Evolutionary conservation across 768 basidiomycete species (phyloP), one percentile per base, ranked within the genome.

Genomic region (Plicaturopsis crispa): DNA sequence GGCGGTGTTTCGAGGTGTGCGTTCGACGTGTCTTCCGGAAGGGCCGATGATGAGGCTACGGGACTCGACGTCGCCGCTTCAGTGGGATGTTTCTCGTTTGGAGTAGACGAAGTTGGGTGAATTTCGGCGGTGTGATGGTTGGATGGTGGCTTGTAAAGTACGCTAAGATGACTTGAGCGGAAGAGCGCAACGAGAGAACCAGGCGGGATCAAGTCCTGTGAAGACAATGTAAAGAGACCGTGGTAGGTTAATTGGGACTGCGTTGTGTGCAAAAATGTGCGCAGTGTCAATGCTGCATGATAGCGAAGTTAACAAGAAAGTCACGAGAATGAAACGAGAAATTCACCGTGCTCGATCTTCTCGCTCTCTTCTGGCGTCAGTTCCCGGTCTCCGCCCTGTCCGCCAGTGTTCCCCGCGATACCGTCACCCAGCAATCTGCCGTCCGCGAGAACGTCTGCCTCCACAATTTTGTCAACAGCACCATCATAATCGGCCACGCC

Each of bases 111-210:
- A n/a, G n/a, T n/a, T n/a, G n/a, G n/a, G n/a, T n/a, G n/a, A n/a
- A n/a, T n/a, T n/a, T n/a, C n/a, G n/a, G n/a, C n/a, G n/a, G n/a
- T n/a, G n/a, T n/a, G n/a, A n/a, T n/a, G n/a, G 31, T 65, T 47
- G 18, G 44, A 39, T 36, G 69, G 53, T 42, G 66, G 60, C 42
- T 83, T 87, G 66, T 90, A 85, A 2, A 96, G 66, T 6, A 94
- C 91, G 0, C 84, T 82, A 11, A 96, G 76, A 53, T 94, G 92
- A 0, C 88, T 90, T 58, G 78, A 89, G 37, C 92, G 78, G 69
- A 92, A 94, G 44, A 93, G 75, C 1, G 91, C 90, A n/a, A 84
- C 81, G 39, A 92, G 74, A 2, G 75, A 65, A 2, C 75, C 70
- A 0, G 69, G 65, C 11, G 57, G 39, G 22, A 75, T 51, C 3